Evolutionary conservation across 177 flowering plant species (phyloP).

Genomic region (Telopea speciosissima): DNA sequence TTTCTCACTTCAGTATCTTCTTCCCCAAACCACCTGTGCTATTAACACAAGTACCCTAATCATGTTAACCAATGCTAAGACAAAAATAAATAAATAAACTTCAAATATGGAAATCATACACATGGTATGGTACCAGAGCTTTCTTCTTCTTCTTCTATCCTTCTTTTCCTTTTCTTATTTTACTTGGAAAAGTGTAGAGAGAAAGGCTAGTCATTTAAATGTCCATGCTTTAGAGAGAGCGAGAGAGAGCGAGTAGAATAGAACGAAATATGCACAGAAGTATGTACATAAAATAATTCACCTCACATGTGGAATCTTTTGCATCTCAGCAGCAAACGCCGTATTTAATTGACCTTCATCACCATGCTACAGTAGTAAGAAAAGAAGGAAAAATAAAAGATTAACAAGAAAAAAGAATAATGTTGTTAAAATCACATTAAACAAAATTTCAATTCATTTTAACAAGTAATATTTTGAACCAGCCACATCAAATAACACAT

Average conservation of each 20-base stretch:
- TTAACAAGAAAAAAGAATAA: background rate
- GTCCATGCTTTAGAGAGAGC: background rate
- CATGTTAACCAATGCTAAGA: too few relatives aligned
- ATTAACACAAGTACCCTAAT: too few relatives aligned
- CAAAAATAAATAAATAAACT: too few relatives aligned
- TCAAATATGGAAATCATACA: too few relatives aligned
- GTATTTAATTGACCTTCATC: slow-evolving; percentile 79
- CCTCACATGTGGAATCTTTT: slow-evolving; percentile 76
- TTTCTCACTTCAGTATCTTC: too few relatives aligned
- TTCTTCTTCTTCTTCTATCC: too few relatives aligned
- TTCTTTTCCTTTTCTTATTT: too few relatives aligned
- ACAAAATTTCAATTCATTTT: background rate
- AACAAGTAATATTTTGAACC: background rate
- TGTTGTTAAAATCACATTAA: background rate
- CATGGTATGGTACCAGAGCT: too few relatives aligned
- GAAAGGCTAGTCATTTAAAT: too few relatives aligned
- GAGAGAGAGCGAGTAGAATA: slow-evolving; percentile 1
- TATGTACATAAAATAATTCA: slow-evolving; percentile 23
- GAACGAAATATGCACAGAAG: background rate
- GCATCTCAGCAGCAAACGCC: slow-evolving; percentile 75
- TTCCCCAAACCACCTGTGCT: too few relatives aligned
- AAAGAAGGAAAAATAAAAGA: slow-evolving; percentile 4
- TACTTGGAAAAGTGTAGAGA: too few relatives aligned
- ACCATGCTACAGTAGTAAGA: slow-evolving; percentile 59
- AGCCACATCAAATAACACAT: background rate